phyloP scores from a whole-genome alignment of 257 asterid genomes.

The Solanum medicagineum region DNA sequence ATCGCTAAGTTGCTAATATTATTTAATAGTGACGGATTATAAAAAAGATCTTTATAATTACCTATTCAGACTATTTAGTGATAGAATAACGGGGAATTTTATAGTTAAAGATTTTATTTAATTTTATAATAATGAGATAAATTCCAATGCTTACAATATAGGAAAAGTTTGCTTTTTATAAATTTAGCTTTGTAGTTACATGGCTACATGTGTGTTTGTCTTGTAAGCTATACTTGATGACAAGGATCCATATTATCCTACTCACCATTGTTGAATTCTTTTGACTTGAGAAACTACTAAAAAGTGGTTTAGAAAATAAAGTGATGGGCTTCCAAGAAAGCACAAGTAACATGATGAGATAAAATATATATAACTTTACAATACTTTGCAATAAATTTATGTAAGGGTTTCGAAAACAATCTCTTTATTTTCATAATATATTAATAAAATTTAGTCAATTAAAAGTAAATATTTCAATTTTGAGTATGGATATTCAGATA shows the following conservation, averaged over 20 bases:
- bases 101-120: background rate
- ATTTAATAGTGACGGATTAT: background rate
- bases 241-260: background rate
- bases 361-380: background rate
- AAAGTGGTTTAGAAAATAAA: background rate
- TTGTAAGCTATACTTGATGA: background rate
- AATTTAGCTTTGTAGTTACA: background rate
- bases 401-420: rapidly evolving
- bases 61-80: background rate
- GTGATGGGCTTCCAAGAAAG: background rate
- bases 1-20: background rate
- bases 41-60: background rate
- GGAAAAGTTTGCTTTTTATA: background rate
- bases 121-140: background rate
- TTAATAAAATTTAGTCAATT: no score
- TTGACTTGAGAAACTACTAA: background rate
- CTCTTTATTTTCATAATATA: no score
- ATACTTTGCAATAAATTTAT: background rate
- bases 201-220: background rate
- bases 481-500: no score
- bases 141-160: background rate
- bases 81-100: background rate
- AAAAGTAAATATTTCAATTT: no score
- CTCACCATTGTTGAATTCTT: background rate
- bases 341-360: background rate